Base-by-base conservation (phyloP, 2,329 filamentous ascomycete genomes). In the Cytospora piceicola region DNA sequence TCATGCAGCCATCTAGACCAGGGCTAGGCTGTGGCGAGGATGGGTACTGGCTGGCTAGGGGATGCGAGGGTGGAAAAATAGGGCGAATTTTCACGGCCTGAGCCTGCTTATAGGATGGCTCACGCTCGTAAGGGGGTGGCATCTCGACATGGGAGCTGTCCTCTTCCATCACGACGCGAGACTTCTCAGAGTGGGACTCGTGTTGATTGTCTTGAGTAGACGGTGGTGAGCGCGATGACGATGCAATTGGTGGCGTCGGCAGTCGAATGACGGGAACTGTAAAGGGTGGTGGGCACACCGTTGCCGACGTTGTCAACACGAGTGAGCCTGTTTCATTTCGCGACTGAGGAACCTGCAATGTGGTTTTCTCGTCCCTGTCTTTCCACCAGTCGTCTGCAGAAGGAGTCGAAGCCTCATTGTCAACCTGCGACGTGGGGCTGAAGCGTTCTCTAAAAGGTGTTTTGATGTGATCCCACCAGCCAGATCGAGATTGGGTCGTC, bases 381-480 rank as follows among this genome's bases (percentile, higher is more conserved):
- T 71, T 75, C 79, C 80, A 81, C 77, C 77, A 80, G 34, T 75
- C 74, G 34, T 77, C 75, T 3, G 72, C 75, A 34, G 69, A 29
- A 1, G 69, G 52, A 71, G 73, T 57, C 68, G 73, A 65, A 69
- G 65, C 42, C 68, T 74, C 67, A 56, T 73, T 66, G 68, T 72
- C 34, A 69, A 58, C 61, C 62, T 73, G 75, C 58, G 75, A 64
- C 70, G 72, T 76, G 56, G 77, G 76, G 56, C 77, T 78, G 56
- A 79, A 77, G 27, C 82, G 72, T 34, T 83, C 80, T 20, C 77
- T 71, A 71, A 93, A 93, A 0, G 90, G 90, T 1, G 90, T 91
- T 9, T 85, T 88, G 63, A 93, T 86, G 69, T 91, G 83, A 71
- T 92, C 91, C 90, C 90, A 93, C 90, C 90, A 93, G 24, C 90